Percentiles rank a stretch among this genome's conserved stretches.
These are phyloP conservation scores for Musa schizocarpa DNA, from an alignment of 176 grass and related monocot genomes.

Conservation along the genomic window DNA sequence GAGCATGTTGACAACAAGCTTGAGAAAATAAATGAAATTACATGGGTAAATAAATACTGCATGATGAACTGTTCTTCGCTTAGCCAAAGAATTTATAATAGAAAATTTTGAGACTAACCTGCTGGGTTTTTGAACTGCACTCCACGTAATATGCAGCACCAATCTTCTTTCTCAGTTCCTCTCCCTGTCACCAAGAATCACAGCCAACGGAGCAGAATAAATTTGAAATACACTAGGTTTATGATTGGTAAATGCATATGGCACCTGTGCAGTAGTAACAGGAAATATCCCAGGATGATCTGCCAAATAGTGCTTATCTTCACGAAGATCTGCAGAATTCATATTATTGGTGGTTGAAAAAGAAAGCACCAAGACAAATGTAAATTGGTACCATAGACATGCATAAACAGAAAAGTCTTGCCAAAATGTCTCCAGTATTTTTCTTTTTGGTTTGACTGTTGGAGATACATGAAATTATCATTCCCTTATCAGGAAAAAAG, in stretches of 20 bases:
- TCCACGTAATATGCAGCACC: constrained; percentile 67
- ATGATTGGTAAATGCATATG: constrained; percentile 8
- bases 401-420: too few relatives aligned
- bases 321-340: constrained; percentile 58
- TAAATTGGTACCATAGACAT: not conserved
- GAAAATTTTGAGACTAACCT: constrained; percentile 29
- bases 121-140: constrained; percentile 88
- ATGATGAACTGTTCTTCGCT: not conserved
- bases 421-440: too few relatives aligned
- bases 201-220: not conserved
- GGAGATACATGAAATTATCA: too few relatives aligned
- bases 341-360: not conserved
- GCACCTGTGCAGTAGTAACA: constrained; percentile 78
- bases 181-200: constrained; percentile 35
- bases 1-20: not conserved
- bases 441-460: too few relatives aligned
- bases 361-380: not conserved
- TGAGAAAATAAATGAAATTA: not conserved
- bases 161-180: constrained; percentile 74
- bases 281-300: constrained; percentile 61
- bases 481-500: too few relatives aligned
- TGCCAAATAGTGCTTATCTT: constrained; percentile 78
- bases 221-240: not conserved
- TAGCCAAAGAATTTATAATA: not conserved
- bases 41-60: not conserved